Percentiles rank a stretch among this genome's conserved stretches.
Evolutionary conservation across 495 filamentous ascomycete genomes (phyloP).

Genomic region (Penicillium diatomitis): DNA sequence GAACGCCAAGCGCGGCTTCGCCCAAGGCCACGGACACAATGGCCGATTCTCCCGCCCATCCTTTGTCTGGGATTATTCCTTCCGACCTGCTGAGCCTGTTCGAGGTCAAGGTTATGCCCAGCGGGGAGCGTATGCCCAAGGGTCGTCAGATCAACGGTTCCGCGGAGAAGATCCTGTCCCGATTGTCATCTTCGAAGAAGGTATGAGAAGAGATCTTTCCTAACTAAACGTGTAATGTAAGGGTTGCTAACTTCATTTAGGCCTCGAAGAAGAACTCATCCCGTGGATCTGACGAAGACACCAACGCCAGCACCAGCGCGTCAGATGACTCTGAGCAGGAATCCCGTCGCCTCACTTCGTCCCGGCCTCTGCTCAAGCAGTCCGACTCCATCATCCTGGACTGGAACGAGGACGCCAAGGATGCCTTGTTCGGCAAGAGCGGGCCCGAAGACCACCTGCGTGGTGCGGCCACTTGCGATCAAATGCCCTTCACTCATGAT

Average conservation of each 20-base stretch:
- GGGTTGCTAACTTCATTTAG: neutral
- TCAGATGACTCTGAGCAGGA: conserved; percentile 8
- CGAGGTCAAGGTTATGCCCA: conserved; percentile 50
- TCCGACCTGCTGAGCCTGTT: conserved; percentile 60
- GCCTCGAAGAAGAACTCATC: neutral
- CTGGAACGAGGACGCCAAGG: conserved; percentile 58
- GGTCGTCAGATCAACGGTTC: conserved; percentile 52
- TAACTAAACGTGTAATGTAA: too few relatives aligned
- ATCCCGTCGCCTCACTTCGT: conserved; percentile 10
- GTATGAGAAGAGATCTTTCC: neutral
- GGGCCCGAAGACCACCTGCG: conserved; percentile 10
- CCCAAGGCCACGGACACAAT: conserved; percentile 9
- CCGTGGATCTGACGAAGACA: conserved; percentile 6
- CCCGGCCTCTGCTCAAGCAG: conserved; percentile 52
- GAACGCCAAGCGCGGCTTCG: conserved; percentile 16
- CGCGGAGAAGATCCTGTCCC: conserved; percentile 46
- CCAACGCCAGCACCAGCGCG: conserved; percentile 8
- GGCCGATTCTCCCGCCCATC: conserved; percentile 7
- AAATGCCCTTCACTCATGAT: conserved; percentile 49
- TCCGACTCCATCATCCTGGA: conserved; percentile 81
- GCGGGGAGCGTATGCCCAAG: conserved; percentile 30
- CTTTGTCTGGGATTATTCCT: conserved; percentile 40
- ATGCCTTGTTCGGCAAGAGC: conserved; percentile 58
- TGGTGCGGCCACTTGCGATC: conserved; percentile 34
- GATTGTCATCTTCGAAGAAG: conserved; percentile 21